Conservation (phyloP, 2,329 filamentous ascomycete species). For the Diplocarpon mali region DNA sequence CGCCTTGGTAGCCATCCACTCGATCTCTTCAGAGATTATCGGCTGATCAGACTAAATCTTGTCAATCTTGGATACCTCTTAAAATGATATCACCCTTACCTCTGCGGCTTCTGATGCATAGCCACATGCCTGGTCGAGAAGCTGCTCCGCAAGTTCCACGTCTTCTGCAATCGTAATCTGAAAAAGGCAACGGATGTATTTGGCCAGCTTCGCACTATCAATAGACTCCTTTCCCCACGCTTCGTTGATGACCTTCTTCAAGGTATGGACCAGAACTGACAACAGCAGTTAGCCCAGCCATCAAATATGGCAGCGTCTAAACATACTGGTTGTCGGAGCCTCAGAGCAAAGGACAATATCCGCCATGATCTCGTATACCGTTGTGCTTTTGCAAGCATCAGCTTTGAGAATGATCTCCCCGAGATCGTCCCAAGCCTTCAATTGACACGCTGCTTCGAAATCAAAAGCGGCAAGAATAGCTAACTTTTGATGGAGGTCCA, state of each 20-base stretch:
- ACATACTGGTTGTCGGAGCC: conserved; percentile 39
- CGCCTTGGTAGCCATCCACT: conserved; percentile 60
- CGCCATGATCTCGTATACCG: conserved; percentile 50
- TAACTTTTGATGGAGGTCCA: conserved; percentile 50
- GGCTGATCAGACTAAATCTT: conserved; percentile 30
- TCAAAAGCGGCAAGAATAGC: conserved; percentile 62
- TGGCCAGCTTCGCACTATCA: conserved; percentile 50
- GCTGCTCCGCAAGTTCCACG: conserved; percentile 38
- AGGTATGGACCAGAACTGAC: conserved; percentile 29
- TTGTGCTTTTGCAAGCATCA: conserved; percentile 32
- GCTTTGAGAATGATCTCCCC: conserved; percentile 45
- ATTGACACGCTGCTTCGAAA: conserved; percentile 60
- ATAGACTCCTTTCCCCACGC: conserved; percentile 48
- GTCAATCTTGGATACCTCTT: background rate
- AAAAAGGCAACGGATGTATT: conserved; percentile 71
- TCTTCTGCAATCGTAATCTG: conserved; percentile 51
- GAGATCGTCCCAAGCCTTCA: conserved; percentile 59
- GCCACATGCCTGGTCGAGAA: conserved; percentile 51
- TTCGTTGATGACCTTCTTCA: conserved; percentile 60
- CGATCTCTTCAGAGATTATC: conserved; percentile 58
- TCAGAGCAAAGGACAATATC: conserved; percentile 49
- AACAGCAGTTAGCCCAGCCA: conserved; percentile 6
- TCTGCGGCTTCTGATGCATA: conserved; percentile 40
- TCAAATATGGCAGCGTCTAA: background rate
- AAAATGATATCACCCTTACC: conserved; percentile 28